phyloP scores from a whole-genome alignment of 495 filamentous ascomycete species.

The Lichina pygmaea region DNA sequence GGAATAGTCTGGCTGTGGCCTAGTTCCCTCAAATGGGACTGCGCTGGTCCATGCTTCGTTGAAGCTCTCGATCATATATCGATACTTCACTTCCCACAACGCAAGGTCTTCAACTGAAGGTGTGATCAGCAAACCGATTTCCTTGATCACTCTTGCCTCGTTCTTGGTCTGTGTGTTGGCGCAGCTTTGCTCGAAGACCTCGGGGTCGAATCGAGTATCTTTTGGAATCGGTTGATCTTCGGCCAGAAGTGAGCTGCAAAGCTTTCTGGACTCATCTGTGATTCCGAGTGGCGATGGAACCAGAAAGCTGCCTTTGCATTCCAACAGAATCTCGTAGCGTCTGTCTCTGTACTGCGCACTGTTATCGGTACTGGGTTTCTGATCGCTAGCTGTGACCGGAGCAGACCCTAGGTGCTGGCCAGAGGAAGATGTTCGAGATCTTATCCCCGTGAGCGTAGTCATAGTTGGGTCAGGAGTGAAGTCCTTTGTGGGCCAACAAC shows the following conservation, averaged over 20 bases:
- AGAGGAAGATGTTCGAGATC: not conserved
- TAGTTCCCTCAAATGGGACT: slow-evolving; percentile 9
- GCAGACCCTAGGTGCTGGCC: too few species aligned
- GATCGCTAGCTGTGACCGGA: slow-evolving; percentile 11
- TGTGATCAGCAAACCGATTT: slow-evolving; percentile 14
- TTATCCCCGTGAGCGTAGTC: not conserved
- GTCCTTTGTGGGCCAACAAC: too few species aligned
- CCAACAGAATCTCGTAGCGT: slow-evolving; percentile 11
- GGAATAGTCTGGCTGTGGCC: slow-evolving; percentile 18
- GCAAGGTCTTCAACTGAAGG: slow-evolving; percentile 12
- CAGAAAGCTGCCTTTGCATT: slow-evolving; percentile 16
- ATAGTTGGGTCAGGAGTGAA: not conserved
- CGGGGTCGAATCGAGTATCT: slow-evolving; percentile 13
- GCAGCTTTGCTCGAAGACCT: slow-evolving; percentile 11
- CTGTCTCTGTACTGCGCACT: slow-evolving; percentile 14
- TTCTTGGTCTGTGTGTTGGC: slow-evolving; percentile 11
- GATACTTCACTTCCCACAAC: slow-evolving; percentile 7
- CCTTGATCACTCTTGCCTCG: slow-evolving; percentile 13
- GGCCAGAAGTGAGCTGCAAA: slow-evolving; percentile 10
- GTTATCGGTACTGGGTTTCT: slow-evolving; percentile 14
- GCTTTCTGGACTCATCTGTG: slow-evolving; percentile 6
- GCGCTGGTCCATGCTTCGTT: slow-evolving; percentile 18
- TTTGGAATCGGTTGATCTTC: slow-evolving; percentile 9
- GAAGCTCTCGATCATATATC: slow-evolving; percentile 15
- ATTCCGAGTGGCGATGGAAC: slow-evolving; percentile 9